Base-by-base conservation (phyloP, 2,329 filamentous ascomycete species). In the Colletotrichum phormii region DNA sequence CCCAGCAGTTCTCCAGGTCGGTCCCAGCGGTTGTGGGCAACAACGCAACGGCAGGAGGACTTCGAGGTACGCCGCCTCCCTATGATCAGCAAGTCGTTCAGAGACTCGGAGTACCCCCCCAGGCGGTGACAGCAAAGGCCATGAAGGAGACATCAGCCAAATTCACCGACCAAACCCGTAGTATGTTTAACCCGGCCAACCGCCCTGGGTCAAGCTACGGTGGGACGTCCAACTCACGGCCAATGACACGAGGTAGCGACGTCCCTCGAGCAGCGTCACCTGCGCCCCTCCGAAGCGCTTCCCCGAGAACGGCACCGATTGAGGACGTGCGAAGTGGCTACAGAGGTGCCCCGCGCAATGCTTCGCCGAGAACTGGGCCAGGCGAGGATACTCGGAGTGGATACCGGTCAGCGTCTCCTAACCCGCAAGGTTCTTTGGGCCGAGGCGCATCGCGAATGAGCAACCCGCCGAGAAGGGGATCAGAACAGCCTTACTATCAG, bases 131-230 rank as follows among this genome's bases (percentile, higher is more conserved):
- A 0, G 94, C 95, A 4, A 94, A 93, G 75, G 94, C 97, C 60
- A 99, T 99, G 97, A 94, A 98, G 79, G 94, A 97, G 81, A 94
- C 95, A 4, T 97, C 95, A 0, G 93, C 97, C 77, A 95, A 95
- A 82, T 98, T 96, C 78, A 91, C 93, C 26, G 90, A 92, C 58
- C 94, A 98, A 81, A 94, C 94, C 3, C 90, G 94, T 55, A 95
- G 89, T 78, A 92, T 98, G 85, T 97, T 97, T 81, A 87, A 79
- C 37, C 75, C 79, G 1, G 54, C 65, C 22, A 81, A 79, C 26
- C 81, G 82, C 13, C 81, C 83, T 1, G 80, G 79, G 18, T 84
- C 82, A 1, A 75, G 79, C 62, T 80, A 81, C 63, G 81, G 81
- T 53, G 75, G 79, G 18, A 81, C 84, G 5, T 79, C 82, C 13